A percentile compares a stretch with the other conserved stretches of the same genome.
Conservation (phyloP, 192 early-diverging fungal species). For the Backusella tuberculispora region DNA sequence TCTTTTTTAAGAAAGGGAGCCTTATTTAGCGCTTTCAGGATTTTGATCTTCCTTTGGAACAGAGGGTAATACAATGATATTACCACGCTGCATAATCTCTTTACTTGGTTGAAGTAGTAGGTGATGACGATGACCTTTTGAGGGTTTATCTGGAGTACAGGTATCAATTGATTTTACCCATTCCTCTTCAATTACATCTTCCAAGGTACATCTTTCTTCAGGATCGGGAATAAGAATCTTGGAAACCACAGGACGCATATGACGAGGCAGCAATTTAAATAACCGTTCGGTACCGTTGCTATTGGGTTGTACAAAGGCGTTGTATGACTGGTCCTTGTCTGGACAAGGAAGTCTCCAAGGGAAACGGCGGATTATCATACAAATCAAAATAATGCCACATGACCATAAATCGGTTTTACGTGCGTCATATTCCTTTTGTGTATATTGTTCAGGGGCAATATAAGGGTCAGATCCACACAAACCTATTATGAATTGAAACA, state of each 20-base stretch:
- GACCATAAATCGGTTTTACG: slow-evolving; percentile 92
- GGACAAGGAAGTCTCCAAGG: slow-evolving; percentile 67
- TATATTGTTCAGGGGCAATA: slow-evolving; percentile 91
- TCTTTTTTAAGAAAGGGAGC: neutral
- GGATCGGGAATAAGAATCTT: slow-evolving; percentile 68
- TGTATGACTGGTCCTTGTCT: slow-evolving; percentile 60
- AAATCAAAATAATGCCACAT: slow-evolving; percentile 86
- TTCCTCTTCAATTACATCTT: slow-evolving; percentile 66
- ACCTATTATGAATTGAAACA: slow-evolving; percentile 49
- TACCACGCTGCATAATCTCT: slow-evolving; percentile 20
- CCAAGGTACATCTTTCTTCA: slow-evolving; percentile 59
- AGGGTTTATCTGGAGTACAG: slow-evolving; percentile 39
- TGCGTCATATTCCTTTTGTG: slow-evolving; percentile 79
- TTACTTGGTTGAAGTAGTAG: slow-evolving; percentile 24
- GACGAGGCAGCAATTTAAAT: slow-evolving; percentile 59
- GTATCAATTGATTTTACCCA: slow-evolving; percentile 74
- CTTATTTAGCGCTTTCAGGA: neutral
- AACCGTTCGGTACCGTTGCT: slow-evolving; percentile 51
- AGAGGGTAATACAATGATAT: slow-evolving; percentile 25
- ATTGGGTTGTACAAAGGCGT: slow-evolving; percentile 49
- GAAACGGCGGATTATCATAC: slow-evolving; percentile 72
- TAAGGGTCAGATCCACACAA: slow-evolving; percentile 93
- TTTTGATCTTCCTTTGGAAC: neutral
- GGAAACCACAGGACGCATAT: slow-evolving; percentile 60
- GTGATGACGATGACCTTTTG: slow-evolving; percentile 33